These are phyloP conservation scores for Tricholoma sp. DNA, from an alignment of 768 basidiomycete genomes.

Conservation along the genomic window DNA sequence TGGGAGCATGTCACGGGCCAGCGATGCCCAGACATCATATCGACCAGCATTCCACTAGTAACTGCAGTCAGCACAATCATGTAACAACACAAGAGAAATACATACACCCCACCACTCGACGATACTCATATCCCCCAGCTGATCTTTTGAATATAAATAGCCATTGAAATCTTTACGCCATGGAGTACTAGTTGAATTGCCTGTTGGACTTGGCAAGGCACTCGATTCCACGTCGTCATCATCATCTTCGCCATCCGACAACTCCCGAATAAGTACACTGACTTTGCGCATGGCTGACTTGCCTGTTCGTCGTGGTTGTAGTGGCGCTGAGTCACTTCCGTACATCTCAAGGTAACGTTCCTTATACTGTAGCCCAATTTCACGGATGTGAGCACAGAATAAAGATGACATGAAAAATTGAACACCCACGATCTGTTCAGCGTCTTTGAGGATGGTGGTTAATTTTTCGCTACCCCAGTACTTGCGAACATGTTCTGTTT, in stretches of 20 bases:
- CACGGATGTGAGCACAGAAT: too few relatives aligned
- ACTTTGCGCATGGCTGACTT: too few relatives aligned
- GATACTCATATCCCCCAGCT: constrained; percentile 7
- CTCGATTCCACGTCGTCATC: not conserved
- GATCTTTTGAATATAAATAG: constrained; percentile 15
- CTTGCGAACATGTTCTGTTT: not conserved
- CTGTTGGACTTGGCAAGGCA: not conserved
- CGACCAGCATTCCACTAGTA: not conserved
- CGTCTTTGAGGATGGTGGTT: not conserved
- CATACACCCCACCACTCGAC: constrained; percentile 26
- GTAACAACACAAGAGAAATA: not conserved
- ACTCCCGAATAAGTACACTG: not conserved
- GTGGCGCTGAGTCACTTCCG: too few relatives aligned
- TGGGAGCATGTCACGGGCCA: too few relatives aligned
- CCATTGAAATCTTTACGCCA: constrained; percentile 15
- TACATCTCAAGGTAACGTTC: not conserved
- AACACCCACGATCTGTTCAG: not conserved
- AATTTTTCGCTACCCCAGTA: not conserved
- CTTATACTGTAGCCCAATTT: not conserved
- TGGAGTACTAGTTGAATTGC: constrained; percentile 4
- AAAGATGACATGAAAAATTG: not conserved
- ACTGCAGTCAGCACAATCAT: not conserved
- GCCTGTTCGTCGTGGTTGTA: too few relatives aligned
- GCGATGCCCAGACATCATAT: not conserved
- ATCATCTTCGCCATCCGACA: not conserved